Conservation (phyloP, 257 asterid genomes). For the Fraxinus excelsior region DNA sequence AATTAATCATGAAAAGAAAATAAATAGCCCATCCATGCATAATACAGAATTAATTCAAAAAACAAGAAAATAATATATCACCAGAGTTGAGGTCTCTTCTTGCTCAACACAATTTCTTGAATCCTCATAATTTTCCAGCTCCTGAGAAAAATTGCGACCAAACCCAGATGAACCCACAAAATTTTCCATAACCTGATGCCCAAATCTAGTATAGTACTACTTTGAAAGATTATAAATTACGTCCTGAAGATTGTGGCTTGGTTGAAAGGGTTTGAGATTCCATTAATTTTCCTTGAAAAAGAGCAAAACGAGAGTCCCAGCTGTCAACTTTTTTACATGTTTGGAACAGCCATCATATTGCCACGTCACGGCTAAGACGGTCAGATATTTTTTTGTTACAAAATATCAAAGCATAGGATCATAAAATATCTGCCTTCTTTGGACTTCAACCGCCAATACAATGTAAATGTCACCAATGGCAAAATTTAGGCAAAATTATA, state of each 20-base stretch:
- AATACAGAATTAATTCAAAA: background rate
- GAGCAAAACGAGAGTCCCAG: conserved; percentile 31
- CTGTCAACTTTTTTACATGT: conserved; percentile 44
- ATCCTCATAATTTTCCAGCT: conserved; percentile 19
- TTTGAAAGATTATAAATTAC: too few species aligned
- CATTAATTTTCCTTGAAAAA: conserved; percentile 2
- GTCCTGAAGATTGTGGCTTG: background rate
- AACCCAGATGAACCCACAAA: conserved; percentile 24
- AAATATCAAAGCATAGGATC: background rate
- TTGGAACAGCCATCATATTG: conserved; percentile 2
- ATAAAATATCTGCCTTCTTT: background rate
- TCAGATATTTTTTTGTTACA: background rate
- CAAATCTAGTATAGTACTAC: background rate
- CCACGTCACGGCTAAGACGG: conserved; percentile 19
- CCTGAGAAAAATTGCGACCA: conserved; percentile 2
- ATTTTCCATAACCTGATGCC: conserved; percentile 3
- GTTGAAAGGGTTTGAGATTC: background rate
- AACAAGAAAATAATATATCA: conserved; percentile 22
- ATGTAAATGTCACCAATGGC: too few species aligned
- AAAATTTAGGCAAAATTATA: too few species aligned
- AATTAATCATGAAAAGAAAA: background rate
- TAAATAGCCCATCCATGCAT: background rate
- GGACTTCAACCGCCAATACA: background rate
- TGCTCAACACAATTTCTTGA: conserved; percentile 25
- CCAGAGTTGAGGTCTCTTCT: conserved; percentile 40